These are phyloP conservation scores for Apiotrichum montevideense DNA, from an alignment of 1,284 basidiomycete genomes.

Conservation along the genomic window DNA sequence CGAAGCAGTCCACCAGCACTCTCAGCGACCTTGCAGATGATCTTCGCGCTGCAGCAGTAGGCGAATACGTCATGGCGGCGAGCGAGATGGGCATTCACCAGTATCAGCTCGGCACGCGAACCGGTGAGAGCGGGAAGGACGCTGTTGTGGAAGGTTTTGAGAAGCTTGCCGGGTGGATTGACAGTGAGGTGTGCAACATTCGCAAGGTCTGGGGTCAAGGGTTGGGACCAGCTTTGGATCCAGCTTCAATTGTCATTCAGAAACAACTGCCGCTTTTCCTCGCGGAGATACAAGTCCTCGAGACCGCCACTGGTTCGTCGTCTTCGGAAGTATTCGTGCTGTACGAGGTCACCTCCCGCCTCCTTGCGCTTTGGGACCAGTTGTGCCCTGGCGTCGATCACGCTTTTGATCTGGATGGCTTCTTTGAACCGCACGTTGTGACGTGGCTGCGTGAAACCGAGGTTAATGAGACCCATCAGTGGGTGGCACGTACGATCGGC, in stretches of 20 bases:
- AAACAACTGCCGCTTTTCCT: constrained; percentile 45
- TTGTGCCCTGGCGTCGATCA: constrained; percentile 37
- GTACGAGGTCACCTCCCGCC: constrained; percentile 38
- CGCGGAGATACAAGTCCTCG: constrained; percentile 42
- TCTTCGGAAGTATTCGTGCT: constrained; percentile 38
- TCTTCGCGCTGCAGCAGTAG: constrained; percentile 35
- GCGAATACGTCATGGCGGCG: constrained; percentile 38
- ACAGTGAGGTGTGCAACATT: constrained; percentile 33
- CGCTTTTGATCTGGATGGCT: constrained; percentile 42
- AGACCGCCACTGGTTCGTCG: constrained; percentile 28
- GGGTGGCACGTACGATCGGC: constrained; percentile 43
- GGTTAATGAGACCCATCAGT: constrained; percentile 39
- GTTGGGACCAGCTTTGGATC: constrained; percentile 30
- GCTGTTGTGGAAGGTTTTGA: constrained; percentile 36
- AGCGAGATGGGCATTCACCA: constrained; percentile 21
- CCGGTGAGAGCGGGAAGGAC: constrained; percentile 23
- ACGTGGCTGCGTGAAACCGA: constrained; percentile 45
- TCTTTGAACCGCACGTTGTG: constrained; percentile 46
- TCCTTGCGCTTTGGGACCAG: constrained; percentile 39
- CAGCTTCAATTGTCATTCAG: constrained; percentile 38
- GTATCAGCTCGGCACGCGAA: constrained; percentile 8
- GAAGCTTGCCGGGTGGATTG: constrained; percentile 42
- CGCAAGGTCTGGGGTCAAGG: constrained; percentile 31
- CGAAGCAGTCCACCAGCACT: constrained; percentile 9
- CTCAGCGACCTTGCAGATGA: constrained; percentile 33